Evolutionary conservation across 2,329 filamentous ascomycete genomes (phyloP).

Genomic region (Cordyceps sp.): DNA sequence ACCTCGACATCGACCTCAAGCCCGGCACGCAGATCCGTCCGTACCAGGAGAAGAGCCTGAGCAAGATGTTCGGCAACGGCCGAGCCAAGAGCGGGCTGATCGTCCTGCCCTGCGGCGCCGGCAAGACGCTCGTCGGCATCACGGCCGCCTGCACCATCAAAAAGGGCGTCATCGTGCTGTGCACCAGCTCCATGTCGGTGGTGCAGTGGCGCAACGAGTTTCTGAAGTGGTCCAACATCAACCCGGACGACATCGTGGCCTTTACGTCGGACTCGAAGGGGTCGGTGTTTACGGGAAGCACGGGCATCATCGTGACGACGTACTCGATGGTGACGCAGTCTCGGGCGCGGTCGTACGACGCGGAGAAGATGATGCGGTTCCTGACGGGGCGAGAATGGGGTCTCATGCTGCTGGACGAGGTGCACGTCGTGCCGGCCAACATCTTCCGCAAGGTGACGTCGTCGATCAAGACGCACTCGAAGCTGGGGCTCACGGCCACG

Average conservation of each 20-base stretch:
- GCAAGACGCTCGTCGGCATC: conserved; percentile 95
- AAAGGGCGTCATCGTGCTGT: conserved; percentile 88
- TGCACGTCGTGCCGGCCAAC: conserved; percentile 91
- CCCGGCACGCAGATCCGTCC: conserved; percentile 80
- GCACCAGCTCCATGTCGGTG: conserved; percentile 94
- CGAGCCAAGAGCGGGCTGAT: conserved; percentile 96
- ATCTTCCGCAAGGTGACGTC: conserved; percentile 93
- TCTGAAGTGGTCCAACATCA: conserved; percentile 92
- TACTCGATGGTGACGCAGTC: conserved; percentile 98
- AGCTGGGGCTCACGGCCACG: conserved; percentile 86
- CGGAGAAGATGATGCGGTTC: conserved; percentile 96
- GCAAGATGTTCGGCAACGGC: conserved; percentile 99
- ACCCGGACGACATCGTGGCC: conserved; percentile 80
- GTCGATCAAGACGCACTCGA: conserved; percentile 85
- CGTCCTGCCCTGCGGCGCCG: conserved; percentile 87
- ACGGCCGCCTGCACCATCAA: conserved; percentile 96
- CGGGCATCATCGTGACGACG: conserved; percentile 91
- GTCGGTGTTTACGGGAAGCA: conserved; percentile 61
- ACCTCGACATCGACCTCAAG: conserved; percentile 82
- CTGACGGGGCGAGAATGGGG: conserved; percentile 85
- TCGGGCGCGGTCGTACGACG: conserved; percentile 74
- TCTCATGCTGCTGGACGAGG: conserved; percentile 90
- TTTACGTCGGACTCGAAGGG: conserved; percentile 92
- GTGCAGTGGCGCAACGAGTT: conserved; percentile 96
- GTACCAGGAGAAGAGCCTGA: conserved; percentile 93